Evolutionary conservation across 78 protist genomes (phyloP).

Genomic region (Corallochytrium limacisporum): DNA sequence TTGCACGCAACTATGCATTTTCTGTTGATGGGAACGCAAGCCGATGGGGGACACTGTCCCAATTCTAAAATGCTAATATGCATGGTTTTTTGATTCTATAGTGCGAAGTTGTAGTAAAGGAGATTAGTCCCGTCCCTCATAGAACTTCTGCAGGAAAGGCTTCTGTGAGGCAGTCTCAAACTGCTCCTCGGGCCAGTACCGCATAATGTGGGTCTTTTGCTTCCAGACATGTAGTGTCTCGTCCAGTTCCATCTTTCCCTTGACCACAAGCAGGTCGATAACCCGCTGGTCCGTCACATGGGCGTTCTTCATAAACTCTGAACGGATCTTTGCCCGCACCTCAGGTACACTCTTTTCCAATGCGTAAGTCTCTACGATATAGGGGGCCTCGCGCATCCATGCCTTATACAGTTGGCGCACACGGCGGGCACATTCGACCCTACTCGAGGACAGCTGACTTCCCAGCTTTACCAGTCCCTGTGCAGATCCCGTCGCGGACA

Average conservation of each 20-base stretch:
- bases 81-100: no score
- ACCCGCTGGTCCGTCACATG: not conserved
- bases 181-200: not conserved
- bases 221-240: constrained; percentile 14
- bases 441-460: not conserved
- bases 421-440: constrained; percentile 1
- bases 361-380: not conserved
- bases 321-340: constrained; percentile 5
- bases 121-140: no score
- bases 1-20: no score
- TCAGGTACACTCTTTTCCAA: not conserved
- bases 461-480: no score
- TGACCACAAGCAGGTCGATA: constrained; percentile 7
- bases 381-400: not conserved
- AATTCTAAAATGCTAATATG: no score
- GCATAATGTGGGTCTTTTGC: constrained; percentile 21
- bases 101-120: no score
- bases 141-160: no score
- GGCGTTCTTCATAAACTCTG: constrained; percentile 1
- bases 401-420: not conserved
- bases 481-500: no score
- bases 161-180: no score
- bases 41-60: no score
- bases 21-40: no score
- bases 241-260: constrained; percentile 18